A percentile compares a stretch with the other conserved stretches of the same genome.
Conservation (phyloP, 1,284 basidiomycete genomes). For the Uromyces viciae-fabae region DNA sequence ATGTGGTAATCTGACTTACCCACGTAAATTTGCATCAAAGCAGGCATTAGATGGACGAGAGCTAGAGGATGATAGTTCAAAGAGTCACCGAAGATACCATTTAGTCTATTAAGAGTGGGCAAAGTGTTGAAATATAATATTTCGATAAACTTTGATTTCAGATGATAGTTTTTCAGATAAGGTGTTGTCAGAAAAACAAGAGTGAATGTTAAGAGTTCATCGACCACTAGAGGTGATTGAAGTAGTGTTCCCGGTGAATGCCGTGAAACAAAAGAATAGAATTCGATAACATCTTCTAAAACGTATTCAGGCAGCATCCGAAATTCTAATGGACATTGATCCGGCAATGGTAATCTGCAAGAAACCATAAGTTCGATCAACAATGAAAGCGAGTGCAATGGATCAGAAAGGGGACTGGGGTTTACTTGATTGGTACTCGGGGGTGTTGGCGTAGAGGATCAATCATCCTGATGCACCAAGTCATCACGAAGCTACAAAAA, state of each 20-base stretch:
- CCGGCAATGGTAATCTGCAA: slow-evolving; percentile 73
- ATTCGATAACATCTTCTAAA: slow-evolving; percentile 89
- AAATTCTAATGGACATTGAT: slow-evolving; percentile 79
- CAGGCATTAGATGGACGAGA: slow-evolving; percentile 81
- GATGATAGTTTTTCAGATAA: slow-evolving; percentile 97
- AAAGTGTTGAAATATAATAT: slow-evolving; percentile 78
- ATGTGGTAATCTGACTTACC: slow-evolving; percentile 60
- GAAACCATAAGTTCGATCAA: background rate
- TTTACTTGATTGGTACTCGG: slow-evolving; percentile 65
- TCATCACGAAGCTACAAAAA: slow-evolving; percentile 84
- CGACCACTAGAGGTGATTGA: slow-evolving; percentile 56
- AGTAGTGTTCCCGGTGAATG: slow-evolving; percentile 37
- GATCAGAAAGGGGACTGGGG: background rate
- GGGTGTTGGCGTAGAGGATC: slow-evolving; percentile 81
- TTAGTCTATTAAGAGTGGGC: slow-evolving; percentile 69
- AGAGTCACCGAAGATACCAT: slow-evolving; percentile 74
- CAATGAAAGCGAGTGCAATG: background rate
- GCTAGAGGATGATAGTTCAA: slow-evolving; percentile 82
- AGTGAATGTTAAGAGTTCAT: slow-evolving; percentile 79
- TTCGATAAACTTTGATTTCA: slow-evolving; percentile 97
- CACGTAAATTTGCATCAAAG: slow-evolving; percentile 90
- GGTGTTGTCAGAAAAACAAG: slow-evolving; percentile 89
- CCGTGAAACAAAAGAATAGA: slow-evolving; percentile 74
- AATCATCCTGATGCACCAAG: slow-evolving; percentile 89
- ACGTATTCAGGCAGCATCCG: slow-evolving; percentile 89